Percentiles rank a stretch among this genome's conserved stretches.
Conservation (phyloP, 257 asterid genomes). For the Salvia miltiorrhiza region DNA sequence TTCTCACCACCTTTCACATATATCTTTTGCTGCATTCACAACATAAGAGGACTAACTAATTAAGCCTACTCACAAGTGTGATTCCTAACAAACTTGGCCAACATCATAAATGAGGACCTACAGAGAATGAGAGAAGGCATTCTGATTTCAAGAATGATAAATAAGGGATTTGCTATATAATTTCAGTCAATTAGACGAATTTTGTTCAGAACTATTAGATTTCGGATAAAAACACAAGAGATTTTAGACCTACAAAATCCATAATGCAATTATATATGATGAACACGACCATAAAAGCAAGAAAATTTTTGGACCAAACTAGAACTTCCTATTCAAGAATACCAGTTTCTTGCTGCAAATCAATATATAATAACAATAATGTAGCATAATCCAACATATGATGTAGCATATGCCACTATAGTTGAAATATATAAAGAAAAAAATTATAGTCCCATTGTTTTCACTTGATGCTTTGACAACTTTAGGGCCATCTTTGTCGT, state of each 20-base stretch:
- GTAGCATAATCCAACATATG: not conserved
- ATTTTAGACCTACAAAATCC: no score
- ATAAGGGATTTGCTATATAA: not conserved
- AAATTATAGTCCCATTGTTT: conserved; percentile 30
- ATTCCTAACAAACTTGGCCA: not conserved
- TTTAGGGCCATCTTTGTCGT: conserved; percentile 26
- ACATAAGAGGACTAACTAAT: not conserved
- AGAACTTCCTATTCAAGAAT: not conserved
- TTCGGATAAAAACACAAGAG: no score
- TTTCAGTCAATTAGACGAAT: not conserved
- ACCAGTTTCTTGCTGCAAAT: not conserved
- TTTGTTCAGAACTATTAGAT: not conserved
- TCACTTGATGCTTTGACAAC: conserved; percentile 26
- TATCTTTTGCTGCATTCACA: conserved; percentile 59
- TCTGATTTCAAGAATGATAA: not conserved
- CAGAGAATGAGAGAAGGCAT: not conserved
- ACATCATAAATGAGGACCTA: not conserved
- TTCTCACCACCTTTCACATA: conserved; percentile 56
- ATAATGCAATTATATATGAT: no score
- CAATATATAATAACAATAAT: not conserved
- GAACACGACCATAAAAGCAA: not conserved
- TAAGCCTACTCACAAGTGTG: no score
- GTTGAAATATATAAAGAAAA: not conserved
- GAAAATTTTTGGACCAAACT: not conserved
- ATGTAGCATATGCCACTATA: not conserved